phyloP scores from a whole-genome alignment of 768 basidiomycete species.

The Termitomyces sp. region DNA sequence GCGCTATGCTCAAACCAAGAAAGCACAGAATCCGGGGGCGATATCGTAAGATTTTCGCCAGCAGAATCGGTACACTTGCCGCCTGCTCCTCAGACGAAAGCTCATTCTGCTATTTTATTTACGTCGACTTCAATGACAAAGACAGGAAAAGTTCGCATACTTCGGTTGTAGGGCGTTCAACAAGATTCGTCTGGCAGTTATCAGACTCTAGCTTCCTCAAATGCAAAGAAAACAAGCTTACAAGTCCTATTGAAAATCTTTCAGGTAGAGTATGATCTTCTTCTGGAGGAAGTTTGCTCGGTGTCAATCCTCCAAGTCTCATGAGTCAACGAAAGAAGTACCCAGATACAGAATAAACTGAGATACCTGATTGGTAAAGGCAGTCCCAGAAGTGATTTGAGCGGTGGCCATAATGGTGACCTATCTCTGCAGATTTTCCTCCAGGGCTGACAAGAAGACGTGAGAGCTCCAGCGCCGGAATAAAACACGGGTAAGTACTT shows the following conservation, averaged over 20 bases:
- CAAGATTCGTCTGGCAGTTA: slow-evolving; percentile 61
- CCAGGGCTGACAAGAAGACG: slow-evolving; percentile 49
- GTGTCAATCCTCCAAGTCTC: slow-evolving; percentile 46
- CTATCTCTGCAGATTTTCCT: slow-evolving; percentile 55
- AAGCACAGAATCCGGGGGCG: slow-evolving; percentile 71
- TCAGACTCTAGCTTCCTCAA: neutral
- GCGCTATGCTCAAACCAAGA: slow-evolving; percentile 64
- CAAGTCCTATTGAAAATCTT: slow-evolving; percentile 58
- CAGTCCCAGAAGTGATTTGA: slow-evolving; percentile 83
- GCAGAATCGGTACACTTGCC: slow-evolving; percentile 47
- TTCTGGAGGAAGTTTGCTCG: slow-evolving; percentile 39
- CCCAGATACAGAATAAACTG: neutral
- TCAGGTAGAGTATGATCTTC: slow-evolving; percentile 60
- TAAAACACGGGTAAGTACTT: slow-evolving; percentile 41
- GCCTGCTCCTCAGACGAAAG: slow-evolving; percentile 46
- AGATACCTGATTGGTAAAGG: slow-evolving; percentile 54
- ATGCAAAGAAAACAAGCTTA: slow-evolving; percentile 25
- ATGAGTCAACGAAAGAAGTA: neutral
- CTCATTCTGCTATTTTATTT: slow-evolving; percentile 40
- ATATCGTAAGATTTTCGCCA: slow-evolving; percentile 50
- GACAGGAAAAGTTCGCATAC: neutral
- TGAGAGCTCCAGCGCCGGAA: neutral
- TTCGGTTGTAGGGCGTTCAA: slow-evolving; percentile 61
- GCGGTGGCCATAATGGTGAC: slow-evolving; percentile 76
- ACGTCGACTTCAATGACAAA: neutral